Evolutionary conservation across 1,284 basidiomycete genomes (phyloP).

Genomic region (Puccinia horiana): DNA sequence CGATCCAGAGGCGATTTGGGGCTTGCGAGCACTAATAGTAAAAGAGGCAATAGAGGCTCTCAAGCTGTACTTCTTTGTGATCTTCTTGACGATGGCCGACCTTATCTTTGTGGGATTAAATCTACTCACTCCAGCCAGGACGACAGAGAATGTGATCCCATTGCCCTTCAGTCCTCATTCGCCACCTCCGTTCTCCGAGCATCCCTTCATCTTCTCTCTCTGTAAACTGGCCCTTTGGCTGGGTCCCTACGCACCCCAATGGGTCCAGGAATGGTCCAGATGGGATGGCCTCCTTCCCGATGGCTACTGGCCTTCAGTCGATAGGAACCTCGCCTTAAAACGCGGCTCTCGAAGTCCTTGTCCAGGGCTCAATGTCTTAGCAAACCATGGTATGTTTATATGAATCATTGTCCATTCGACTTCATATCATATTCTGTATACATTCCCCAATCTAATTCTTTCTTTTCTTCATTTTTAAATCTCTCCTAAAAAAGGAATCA

Average conservation of each 20-base stretch:
- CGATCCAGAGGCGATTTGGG: conserved; percentile 8
- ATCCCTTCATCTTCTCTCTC: conserved; percentile 38
- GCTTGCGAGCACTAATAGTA: not conserved
- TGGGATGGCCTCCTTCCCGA: conserved; percentile 49
- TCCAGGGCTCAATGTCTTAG: conserved; percentile 49
- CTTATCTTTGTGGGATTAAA: conserved; percentile 5
- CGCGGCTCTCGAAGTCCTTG: conserved; percentile 47
- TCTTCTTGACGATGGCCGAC: conserved; percentile 1
- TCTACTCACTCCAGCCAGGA: conserved; percentile 9
- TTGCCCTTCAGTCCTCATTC: conserved; percentile 42
- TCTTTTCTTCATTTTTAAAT: not conserved
- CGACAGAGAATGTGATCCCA: conserved; percentile 41
- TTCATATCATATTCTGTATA: not conserved
- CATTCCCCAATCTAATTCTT: conserved; percentile 3
- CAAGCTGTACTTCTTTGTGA: not conserved
- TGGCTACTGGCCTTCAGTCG: conserved; percentile 38
- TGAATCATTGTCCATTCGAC: not conserved
- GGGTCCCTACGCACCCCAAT: conserved; percentile 11
- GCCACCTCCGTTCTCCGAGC: conserved; percentile 48
- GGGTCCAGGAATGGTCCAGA: conserved; percentile 45
- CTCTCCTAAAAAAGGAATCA: conserved; percentile 16
- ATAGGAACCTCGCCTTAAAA: not conserved
- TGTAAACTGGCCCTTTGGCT: conserved; percentile 32
- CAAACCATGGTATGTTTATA: conserved; percentile 23
- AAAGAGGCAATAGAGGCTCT: not conserved